phyloP scores from a whole-genome alignment of 2,329 filamentous ascomycete genomes.

The Fonsecaea pugnacius region DNA sequence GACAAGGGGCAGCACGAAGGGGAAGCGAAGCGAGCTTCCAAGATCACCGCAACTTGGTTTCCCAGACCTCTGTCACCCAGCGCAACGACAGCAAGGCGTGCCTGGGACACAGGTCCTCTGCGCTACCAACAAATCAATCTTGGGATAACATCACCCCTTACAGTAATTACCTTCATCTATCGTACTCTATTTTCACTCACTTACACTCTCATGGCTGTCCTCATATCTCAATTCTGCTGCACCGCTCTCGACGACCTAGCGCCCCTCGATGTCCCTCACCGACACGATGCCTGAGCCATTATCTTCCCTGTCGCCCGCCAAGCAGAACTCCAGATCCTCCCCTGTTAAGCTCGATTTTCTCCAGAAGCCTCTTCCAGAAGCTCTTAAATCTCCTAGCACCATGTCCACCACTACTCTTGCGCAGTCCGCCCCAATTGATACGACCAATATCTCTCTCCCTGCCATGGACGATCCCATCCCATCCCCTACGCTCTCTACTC shows the following conservation, averaged over 20 bases:
- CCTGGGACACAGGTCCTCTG: constrained; percentile 1
- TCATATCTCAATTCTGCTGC: constrained; percentile 12
- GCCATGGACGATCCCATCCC: constrained; percentile 34
- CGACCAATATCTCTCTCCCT: constrained; percentile 35
- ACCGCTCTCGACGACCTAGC: constrained; percentile 10
- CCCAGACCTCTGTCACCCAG: constrained; percentile 1
- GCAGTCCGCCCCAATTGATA: constrained; percentile 36
- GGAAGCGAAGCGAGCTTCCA: constrained; percentile 7
- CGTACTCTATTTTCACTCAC: constrained; percentile 12
- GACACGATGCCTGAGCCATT: constrained; percentile 47
- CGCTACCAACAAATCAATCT: constrained; percentile 22
- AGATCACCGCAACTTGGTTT: constrained; percentile 18
- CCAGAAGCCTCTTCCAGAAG: constrained; percentile 31
- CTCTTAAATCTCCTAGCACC: constrained; percentile 23
- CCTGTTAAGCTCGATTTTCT: constrained; percentile 38
- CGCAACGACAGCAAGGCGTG: constrained; percentile 15
- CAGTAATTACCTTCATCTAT: constrained; percentile 10
- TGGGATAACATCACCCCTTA: constrained; percentile 13
- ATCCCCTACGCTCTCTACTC: constrained; percentile 20
- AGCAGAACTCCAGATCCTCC: constrained; percentile 47
- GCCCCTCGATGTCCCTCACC: constrained; percentile 21
- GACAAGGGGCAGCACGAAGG: neutral
- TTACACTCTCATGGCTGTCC: constrained; percentile 24
- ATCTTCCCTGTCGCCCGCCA: constrained; percentile 48
- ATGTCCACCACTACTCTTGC: constrained; percentile 22